Evolutionary conservation across 176 grass and related monocot genomes (phyloP), one percentile per base, ranked within the genome.

Genomic region (Luzula sylvatica): DNA sequence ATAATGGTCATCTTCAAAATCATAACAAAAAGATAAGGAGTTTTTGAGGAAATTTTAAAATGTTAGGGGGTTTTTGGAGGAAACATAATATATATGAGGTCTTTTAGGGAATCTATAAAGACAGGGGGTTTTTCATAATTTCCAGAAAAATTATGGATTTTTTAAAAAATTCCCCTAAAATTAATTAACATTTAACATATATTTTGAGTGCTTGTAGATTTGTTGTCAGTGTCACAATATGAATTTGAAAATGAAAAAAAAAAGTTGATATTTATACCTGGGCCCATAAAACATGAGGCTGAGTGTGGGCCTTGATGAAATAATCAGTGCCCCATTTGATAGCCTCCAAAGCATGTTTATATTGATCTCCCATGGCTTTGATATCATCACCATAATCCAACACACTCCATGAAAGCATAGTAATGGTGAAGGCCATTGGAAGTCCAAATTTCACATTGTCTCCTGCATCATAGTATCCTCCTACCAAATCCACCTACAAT

Each of bases 361-460:
- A 40, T 17, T 56, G 38, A 64, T 95, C 90, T 1, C 64, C 84
- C 44, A 78, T 72, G 17, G 43, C 46, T 13, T 57, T 0, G 5
- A 94, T 47, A 53, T 56, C 72, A 11, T 8, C 62, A 42, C 80
- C 64, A 68, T 95, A 86, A 24, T 88, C 84, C 8, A 88, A 1
- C 7, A 88, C 57, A 40, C 76, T 44, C 87, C 87, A 86, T 7
- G 87, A 75, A 3, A 93, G 81, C 46, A 93, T 74, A 0, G 87
- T 93, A 0, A 93, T 54, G 2, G 87, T 93, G 73, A 93, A 93
- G 17, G 87, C 87, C 87, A 93, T 93, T 7, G 87, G 87, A 3
- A 93, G 87, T n/a, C 87, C 87, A 65, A 93, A 93, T 65, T 86
- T 93, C 2, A 93, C 77, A 72, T 93, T 76, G 81, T 93, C 87